phyloP scores from a whole-genome alignment of 768 basidiomycete species.

The Chlorophyllum brunneum region DNA sequence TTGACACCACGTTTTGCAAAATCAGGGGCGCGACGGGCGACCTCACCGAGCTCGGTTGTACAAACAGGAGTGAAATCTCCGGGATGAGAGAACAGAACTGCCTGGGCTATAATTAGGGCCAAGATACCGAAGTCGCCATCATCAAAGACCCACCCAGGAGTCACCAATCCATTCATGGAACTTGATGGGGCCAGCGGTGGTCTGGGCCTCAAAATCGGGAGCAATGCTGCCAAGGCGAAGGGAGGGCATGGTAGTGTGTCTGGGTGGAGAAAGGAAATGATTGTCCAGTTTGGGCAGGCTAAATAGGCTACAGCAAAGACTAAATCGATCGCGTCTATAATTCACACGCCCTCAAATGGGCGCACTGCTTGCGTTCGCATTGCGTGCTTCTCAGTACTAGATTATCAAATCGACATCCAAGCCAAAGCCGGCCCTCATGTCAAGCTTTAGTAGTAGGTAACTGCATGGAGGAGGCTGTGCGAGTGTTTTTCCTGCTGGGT shows the following conservation, averaged over 20 bases:
- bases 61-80: constrained; percentile 92
- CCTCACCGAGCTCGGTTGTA: constrained; percentile 97
- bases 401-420: background rate
- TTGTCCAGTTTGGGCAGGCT: background rate
- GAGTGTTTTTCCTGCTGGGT: constrained; percentile 87
- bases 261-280: background rate
- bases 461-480: constrained; percentile 85
- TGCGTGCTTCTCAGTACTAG: constrained; percentile 31
- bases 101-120: constrained; percentile 36
- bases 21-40: constrained; percentile 81
- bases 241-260: constrained; percentile 32
- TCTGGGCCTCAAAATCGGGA: constrained; percentile 89
- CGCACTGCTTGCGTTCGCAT: constrained; percentile 32
- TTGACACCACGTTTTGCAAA: constrained; percentile 89
- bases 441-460: constrained; percentile 75
- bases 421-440: too few species aligned
- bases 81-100: constrained; percentile 90
- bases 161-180: constrained; percentile 92
- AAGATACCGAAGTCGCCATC: background rate
- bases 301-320: background rate
- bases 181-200: constrained; percentile 81
- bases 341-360: constrained; percentile 76
- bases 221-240: constrained; percentile 85
- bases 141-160: constrained; percentile 65
- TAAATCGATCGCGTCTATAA: constrained; percentile 46